Evolutionary conservation across 2,329 filamentous ascomycete genomes (phyloP).

Genomic region (Graphiopsis chlorocephala): DNA sequence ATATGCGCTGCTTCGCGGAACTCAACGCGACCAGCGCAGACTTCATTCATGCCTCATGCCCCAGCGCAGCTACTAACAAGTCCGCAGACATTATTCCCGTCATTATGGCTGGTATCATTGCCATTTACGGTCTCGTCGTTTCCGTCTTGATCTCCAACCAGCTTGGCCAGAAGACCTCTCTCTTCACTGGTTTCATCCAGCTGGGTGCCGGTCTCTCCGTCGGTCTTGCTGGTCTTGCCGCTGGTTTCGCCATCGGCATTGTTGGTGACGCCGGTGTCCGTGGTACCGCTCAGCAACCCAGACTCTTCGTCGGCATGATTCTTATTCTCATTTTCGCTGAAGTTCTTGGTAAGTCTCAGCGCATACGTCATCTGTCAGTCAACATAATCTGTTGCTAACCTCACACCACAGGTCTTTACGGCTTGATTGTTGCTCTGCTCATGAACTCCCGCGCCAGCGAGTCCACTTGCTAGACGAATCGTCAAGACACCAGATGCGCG

Average conservation of each 20-base stretch:
- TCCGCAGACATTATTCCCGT: constrained; percentile 90
- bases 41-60: background rate
- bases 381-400: background rate
- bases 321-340: constrained; percentile 99
- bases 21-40: constrained; percentile 14
- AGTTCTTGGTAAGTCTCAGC: constrained; percentile 76
- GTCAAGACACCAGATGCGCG: background rate
- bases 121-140: constrained; percentile 71
- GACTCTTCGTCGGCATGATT: constrained; percentile 96
- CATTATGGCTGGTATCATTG: constrained; percentile 99
- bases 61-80: constrained; percentile 1
- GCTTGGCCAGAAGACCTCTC: constrained; percentile 45
- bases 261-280: constrained; percentile 80
- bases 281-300: constrained; percentile 78
- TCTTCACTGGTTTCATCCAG: constrained; percentile 54
- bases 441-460: constrained; percentile 88
- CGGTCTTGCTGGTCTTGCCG: constrained; percentile 41
- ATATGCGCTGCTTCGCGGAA: background rate
- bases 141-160: constrained; percentile 55
- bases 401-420: constrained; percentile 78
- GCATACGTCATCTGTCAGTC: background rate
- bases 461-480: constrained; percentile 59
- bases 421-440: constrained; percentile 95
- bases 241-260: constrained; percentile 52
- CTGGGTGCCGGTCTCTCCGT: constrained; percentile 53